Evolutionary conservation across 2,329 filamentous ascomycete genomes (phyloP), one percentile per base, ranked within the genome.

Genomic region (Akanthomyces uredinophilus): DNA sequence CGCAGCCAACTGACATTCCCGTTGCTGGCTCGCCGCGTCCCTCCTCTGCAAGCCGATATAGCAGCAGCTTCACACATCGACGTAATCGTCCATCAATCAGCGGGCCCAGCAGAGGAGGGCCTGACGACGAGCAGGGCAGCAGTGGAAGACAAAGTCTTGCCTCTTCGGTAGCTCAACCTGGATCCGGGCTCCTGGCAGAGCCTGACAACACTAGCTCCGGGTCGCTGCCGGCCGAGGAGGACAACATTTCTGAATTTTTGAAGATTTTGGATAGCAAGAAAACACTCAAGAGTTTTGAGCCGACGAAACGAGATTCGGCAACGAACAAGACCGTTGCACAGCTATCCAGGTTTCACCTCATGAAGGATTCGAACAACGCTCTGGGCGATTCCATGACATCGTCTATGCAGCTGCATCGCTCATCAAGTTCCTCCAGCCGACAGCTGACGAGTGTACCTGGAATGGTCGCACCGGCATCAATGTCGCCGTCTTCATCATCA

Each of bases 341-440:
- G 67, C 81, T 96, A 46, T 89, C 87, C 24, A 92, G 90, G 68
- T 98, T 95, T 71, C 92, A 95, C 69, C 83, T 86, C 63, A 94
- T 98, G 90, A 85, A 87, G 66, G 94, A 97, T 64, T 93, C 91
- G 0, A 93, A 96, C 70, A 90, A 91, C 61, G 90, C 87, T 5
- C 82, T 99, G 46, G 96, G 92, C 0, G 95, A 99, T 60, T 96
- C 92, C 0, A 92, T 99, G 83, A 92, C 91, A 32, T 95, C 92
- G 1, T 98, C 94, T 0, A 83, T 92, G 69, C 86, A 96, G 68
- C 78, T 97, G 62, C 90, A 96, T 52, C 86, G 91, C 44, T 95
- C 92, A 0, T 92, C 90, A 5, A 90, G 86, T 63, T 91, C 92
- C 0, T 87, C 84, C 0, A 87, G 84, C 66, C 77, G 84, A 32